Evolutionary conservation across 2,329 filamentous ascomycete genomes (phyloP), one percentile per base, ranked within the genome.

Genomic region (Aotearoamyces nothofagi): DNA sequence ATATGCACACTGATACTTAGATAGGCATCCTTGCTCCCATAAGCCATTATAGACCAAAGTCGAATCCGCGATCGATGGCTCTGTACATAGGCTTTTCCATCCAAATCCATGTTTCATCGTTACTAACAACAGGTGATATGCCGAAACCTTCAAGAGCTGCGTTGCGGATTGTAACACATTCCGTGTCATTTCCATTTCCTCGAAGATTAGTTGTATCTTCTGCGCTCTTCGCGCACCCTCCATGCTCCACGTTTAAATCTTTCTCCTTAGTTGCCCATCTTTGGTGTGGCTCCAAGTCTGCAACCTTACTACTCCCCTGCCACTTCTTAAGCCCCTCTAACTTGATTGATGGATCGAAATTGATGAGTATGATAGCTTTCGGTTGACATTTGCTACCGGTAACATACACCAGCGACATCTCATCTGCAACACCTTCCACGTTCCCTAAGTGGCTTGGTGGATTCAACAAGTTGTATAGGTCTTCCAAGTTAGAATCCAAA

Each of bases 331-430:
- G 15, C 2, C 47, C 46, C 4, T 29, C 30, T 13, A 61, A 39
- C 15, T 40, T 43, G 10, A 56, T 47, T 5, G 43, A 40, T 2
- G 59, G 54, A 37, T 62, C 59, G 34, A 58, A 63, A 4, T 50
- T 52, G 3, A 63, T 34, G 24, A 61, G 53, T 0, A 62, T 49
- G 9, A 63, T 34, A 0, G 54, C 51, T 13, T 48, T 41, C 5
- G 42, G 47, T 12, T 40, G 33, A 3, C 36, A 29, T 7, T 24
- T 23, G 1, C 28, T 30, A 1, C 52, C 55, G 0, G 50, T 52
- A 7, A 54, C 45, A 38, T 64, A 68, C 3, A 66, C 43, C n/a
- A 66, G 35, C 4, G 53, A 55, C 9, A 56, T 45, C n/a, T 63
- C 58, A 35, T 67, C 61, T 42, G 56, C 57, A 10, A 41, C 45